Evolutionary conservation across 257 asterid species (phyloP).

Genomic region (Coffea eugenioides): DNA sequence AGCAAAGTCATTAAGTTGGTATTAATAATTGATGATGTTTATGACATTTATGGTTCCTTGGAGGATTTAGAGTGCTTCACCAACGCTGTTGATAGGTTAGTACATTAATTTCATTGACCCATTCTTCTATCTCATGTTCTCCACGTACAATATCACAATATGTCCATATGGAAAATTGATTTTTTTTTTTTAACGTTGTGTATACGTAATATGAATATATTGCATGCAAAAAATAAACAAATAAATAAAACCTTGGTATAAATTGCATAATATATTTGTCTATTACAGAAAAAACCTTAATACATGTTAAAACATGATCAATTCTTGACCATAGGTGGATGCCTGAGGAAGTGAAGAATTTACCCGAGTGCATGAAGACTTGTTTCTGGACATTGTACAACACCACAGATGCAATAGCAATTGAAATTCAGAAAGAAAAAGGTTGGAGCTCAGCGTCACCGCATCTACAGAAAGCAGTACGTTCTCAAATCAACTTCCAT

Average conservation of each 20-base stretch:
- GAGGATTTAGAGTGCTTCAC: conserved; percentile 49
- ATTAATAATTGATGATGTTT: conserved; percentile 54
- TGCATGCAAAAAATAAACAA: too few species aligned
- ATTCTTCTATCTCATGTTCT: too few species aligned
- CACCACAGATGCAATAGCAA: conserved; percentile 41
- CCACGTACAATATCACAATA: too few species aligned
- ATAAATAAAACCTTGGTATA: too few species aligned
- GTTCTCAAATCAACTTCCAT: neutral
- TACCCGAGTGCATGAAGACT: conserved; percentile 47
- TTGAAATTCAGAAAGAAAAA: conserved; percentile 36
- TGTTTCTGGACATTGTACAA: conserved; percentile 42
- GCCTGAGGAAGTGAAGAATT: conserved; percentile 31
- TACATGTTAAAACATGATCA: neutral
- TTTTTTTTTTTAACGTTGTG: too few species aligned
- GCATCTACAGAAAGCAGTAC: conserved; percentile 47
- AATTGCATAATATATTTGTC: neutral
- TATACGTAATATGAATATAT: too few species aligned
- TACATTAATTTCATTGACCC: neutral
- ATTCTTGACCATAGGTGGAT: conserved; percentile 46
- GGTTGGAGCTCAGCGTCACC: conserved; percentile 45
- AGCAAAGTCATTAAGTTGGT: conserved; percentile 43
- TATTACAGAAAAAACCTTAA: too few species aligned
- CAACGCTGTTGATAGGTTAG: conserved; percentile 40
- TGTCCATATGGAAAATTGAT: too few species aligned
- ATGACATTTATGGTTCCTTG: conserved; percentile 53